Conservation (phyloP, 2,329 filamentous ascomycete species). For the Penicillium sp. region DNA sequence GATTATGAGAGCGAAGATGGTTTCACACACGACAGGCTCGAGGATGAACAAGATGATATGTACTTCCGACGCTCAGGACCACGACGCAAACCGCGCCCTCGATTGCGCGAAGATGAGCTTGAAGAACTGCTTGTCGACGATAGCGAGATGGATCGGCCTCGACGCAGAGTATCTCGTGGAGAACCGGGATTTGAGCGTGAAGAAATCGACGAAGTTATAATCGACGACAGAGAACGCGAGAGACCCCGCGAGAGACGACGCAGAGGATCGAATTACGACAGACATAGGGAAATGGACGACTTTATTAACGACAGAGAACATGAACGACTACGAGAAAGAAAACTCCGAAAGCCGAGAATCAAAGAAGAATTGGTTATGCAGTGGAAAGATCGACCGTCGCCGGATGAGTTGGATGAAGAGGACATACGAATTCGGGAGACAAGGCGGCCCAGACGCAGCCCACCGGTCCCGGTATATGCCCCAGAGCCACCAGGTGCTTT, state of each 20-base stretch:
- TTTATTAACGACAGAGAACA: slow-evolving; percentile 11
- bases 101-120: slow-evolving; percentile 1
- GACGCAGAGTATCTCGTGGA: neutral
- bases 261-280: neutral
- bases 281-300: neutral
- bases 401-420: slow-evolving; percentile 8
- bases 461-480: neutral
- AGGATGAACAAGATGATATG: slow-evolving; percentile 3
- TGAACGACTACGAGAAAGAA: slow-evolving; percentile 9
- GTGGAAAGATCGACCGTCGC: slow-evolving; percentile 16
- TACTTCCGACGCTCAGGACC: neutral
- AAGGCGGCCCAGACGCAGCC: slow-evolving; percentile 6
- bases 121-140: slow-evolving; percentile 4
- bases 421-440: slow-evolving; percentile 6
- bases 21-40: slow-evolving; percentile 1
- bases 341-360: slow-evolving; percentile 8
- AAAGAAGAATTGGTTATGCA: slow-evolving; percentile 26
- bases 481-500: slow-evolving; percentile 8
- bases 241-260: neutral
- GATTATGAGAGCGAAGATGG: slow-evolving; percentile 2
- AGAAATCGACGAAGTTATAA: neutral
- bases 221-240: neutral
- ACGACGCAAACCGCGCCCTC: slow-evolving; percentile 1
- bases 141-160: slow-evolving; percentile 17
- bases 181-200: neutral